These are phyloP conservation scores for Pseudovirgaria hyperparasitica DNA, from an alignment of 2,329 filamentous ascomycete genomes.

Conservation along the genomic window DNA sequence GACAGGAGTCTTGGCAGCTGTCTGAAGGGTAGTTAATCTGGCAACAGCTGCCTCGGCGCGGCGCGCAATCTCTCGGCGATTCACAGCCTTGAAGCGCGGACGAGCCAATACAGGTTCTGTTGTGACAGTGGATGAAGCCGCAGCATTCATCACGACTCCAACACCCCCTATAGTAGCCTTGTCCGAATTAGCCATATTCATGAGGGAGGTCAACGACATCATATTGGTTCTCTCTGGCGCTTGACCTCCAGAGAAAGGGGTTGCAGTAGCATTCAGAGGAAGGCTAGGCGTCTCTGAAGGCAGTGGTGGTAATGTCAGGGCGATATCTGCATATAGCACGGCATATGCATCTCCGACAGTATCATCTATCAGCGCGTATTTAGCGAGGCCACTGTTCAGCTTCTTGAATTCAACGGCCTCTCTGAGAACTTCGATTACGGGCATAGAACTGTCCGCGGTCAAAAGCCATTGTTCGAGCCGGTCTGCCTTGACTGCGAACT, in stretches of 20 bases:
- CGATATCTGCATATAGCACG: slow-evolving; percentile 56
- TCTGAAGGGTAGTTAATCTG: slow-evolving; percentile 22
- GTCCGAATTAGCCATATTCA: slow-evolving; percentile 17
- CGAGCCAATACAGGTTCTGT: slow-evolving; percentile 6
- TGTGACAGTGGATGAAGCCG: slow-evolving; percentile 12
- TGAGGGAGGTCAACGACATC: slow-evolving; percentile 17
- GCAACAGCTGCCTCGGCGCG: slow-evolving; percentile 44
- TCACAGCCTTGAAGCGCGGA: slow-evolving; percentile 43
- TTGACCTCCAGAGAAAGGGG: slow-evolving; percentile 4
- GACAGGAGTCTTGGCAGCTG: slow-evolving; percentile 10
- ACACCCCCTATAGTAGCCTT: slow-evolving; percentile 4
- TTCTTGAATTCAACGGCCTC: slow-evolving; percentile 60
- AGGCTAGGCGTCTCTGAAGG: slow-evolving; percentile 29
- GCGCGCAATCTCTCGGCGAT: slow-evolving; percentile 45
- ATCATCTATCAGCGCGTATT: slow-evolving; percentile 75
- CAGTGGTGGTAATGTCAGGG: slow-evolving; percentile 41
- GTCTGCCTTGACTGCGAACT: slow-evolving; percentile 47
- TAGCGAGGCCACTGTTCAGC: slow-evolving; percentile 80
- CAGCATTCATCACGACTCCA: too few species aligned
- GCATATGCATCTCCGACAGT: slow-evolving; percentile 87
- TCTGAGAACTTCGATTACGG: slow-evolving; percentile 48
- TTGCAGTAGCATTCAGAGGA: slow-evolving; percentile 6
- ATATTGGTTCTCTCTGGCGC: slow-evolving; percentile 8
- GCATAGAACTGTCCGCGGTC: slow-evolving; percentile 32
- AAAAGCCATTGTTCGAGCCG: slow-evolving; percentile 48